Conservation (phyloP, 805 yeast species). For the Candida pseudofarinosa region DNA sequence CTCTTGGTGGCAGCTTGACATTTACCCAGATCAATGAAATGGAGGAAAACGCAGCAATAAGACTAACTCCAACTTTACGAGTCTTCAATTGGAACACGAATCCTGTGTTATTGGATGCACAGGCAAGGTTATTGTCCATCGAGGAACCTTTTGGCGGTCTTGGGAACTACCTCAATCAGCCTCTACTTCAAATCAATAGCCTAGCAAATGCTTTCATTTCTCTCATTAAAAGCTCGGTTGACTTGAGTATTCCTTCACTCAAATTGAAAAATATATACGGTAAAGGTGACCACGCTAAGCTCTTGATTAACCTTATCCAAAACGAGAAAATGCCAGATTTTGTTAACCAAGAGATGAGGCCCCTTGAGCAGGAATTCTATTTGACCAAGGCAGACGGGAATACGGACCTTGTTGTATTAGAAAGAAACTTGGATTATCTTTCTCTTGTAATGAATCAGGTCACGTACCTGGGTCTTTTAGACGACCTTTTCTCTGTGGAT, state of each 20-base stretch:
- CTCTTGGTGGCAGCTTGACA: conserved; percentile 10
- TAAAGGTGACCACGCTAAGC: conserved; percentile 55
- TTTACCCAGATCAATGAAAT: conserved; percentile 8
- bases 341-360: conserved; percentile 30
- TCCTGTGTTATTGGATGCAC: conserved; percentile 35
- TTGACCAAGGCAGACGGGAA: conserved; percentile 39
- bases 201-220: conserved; percentile 49
- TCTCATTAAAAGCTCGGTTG: conserved; percentile 34
- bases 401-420: conserved; percentile 72
- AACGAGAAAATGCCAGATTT: conserved; percentile 32
- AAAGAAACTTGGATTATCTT: conserved; percentile 69
- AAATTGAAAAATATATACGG: conserved; percentile 54
- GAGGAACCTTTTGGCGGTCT: conserved; percentile 34
- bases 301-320: conserved; percentile 41
- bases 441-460: conserved; percentile 73
- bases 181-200: conserved; percentile 42
- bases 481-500: conserved; percentile 59
- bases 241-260: conserved; percentile 15
- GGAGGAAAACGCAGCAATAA: conserved; percentile 5
- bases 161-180: conserved; percentile 40
- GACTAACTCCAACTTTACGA: conserved; percentile 38
- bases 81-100: conserved; percentile 43
- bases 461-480: conserved; percentile 77
- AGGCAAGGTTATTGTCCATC: conserved; percentile 39
- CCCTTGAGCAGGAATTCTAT: conserved; percentile 36